A percentile compares a stretch with the other conserved stretches of the same genome.
Evolutionary conservation across 805 yeast species (phyloP).

Genomic region (Wickerhamomyces ciferrii): DNA sequence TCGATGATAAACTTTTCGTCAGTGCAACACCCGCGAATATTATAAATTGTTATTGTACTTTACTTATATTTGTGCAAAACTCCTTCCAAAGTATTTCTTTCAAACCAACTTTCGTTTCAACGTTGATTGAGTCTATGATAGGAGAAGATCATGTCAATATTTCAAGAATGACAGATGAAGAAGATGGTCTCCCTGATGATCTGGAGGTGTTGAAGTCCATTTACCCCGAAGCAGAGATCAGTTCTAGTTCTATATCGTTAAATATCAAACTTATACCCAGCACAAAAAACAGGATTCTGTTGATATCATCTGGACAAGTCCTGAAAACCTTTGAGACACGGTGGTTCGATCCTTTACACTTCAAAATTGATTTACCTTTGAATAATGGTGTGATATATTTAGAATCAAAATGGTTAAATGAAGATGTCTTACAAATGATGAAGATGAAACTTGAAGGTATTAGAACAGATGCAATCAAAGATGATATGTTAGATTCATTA

Average conservation of each 20-base stretch:
- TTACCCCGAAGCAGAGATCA: conserved; percentile 31
- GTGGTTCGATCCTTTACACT: conserved; percentile 1
- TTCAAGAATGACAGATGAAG: conserved; percentile 5
- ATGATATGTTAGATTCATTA: conserved; percentile 27
- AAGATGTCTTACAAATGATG: conserved; percentile 11
- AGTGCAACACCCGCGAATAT: neutral
- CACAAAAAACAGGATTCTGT: neutral
- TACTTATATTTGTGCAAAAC: too few species aligned
- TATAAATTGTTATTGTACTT: conserved; percentile 2
- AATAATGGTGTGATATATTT: conserved; percentile 24
- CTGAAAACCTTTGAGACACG: neutral
- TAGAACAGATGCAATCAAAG: conserved; percentile 25
- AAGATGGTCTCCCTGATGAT: conserved; percentile 29
- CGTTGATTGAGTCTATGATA: neutral
- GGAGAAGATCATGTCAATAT: neutral
- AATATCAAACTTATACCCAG: conserved; percentile 1
- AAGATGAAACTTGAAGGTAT: conserved; percentile 18
- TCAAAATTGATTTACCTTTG: conserved; percentile 26
- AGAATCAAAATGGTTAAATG: conserved; percentile 26
- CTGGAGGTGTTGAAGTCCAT: conserved; percentile 35
- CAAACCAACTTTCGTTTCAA: too few species aligned
- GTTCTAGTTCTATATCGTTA: neutral
- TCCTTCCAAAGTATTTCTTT: too few species aligned
- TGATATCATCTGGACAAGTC: neutral
- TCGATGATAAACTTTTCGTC: neutral